Base-by-base conservation (phyloP, 305 asterid species). In the Fraxinus latifolia region DNA sequence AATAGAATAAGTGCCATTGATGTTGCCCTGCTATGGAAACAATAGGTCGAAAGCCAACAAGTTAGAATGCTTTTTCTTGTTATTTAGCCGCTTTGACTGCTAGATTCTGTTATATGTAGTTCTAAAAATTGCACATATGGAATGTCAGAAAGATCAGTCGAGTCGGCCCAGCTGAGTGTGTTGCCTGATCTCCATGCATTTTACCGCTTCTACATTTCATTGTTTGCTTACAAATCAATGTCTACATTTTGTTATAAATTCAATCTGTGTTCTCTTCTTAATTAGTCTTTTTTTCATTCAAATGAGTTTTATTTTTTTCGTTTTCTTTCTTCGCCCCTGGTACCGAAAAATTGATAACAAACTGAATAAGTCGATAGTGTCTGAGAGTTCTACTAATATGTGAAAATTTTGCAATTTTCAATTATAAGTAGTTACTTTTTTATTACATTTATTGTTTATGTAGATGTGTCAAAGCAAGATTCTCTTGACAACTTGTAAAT, bases 1-100 rank as follows among this genome's bases (percentile, higher is more conserved):
- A 74, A 77, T 92, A 77, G 88, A 84, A 55, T 88, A 68, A 86
- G 60, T 39, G 36, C 8, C 50, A 44, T 71, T 27, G 15, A 42
- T 36, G 72, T 72, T 47, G 0, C 27, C 36, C 68, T 80, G 76
- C 36, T 31, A 33, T 21, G 78, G 29, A 74, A 27, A 80, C 33
- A 9, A 32, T 32, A 19, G 19, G 42, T 12, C 0, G 15, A 50
- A 12, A 70, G 31, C 55, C 65, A 11, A 47, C 21, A 3, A 50
- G 21, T 15, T 32, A 37, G 29, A 76, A 65, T 12, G 36, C 27
- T 68, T 39, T 76, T 23, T 5, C 21, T 79, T 44, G 73, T 60
- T 58, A 29, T 67, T 80, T 14, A 44, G 74, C 36, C 58, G 32
- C 47, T 70, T 77, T 73, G 55, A 33, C 75, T 70, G 21, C 50